These are phyloP conservation scores for Trametes coccinea DNA, from an alignment of 768 basidiomycete genomes.

Conservation along the genomic window DNA sequence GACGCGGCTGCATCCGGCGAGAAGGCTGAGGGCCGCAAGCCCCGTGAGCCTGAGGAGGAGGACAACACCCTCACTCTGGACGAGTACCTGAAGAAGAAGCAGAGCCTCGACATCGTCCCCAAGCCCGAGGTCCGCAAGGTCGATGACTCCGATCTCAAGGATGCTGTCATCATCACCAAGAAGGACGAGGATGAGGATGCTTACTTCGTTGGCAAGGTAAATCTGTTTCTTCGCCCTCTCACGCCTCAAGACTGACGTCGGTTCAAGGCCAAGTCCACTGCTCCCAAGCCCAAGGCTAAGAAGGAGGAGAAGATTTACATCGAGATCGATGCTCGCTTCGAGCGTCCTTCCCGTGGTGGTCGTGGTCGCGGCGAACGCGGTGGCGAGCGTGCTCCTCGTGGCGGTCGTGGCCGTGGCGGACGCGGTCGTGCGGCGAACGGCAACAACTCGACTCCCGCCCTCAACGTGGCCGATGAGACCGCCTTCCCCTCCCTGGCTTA, in stretches of 20 bases:
- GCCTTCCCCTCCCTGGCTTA: slow-evolving; percentile 89
- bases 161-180: slow-evolving; percentile 59
- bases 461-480: slow-evolving; percentile 79
- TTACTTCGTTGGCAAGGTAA: slow-evolving; percentile 91
- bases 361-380: slow-evolving; percentile 47
- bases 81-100: slow-evolving; percentile 85
- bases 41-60: slow-evolving; percentile 74
- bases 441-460: slow-evolving; percentile 36
- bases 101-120: slow-evolving; percentile 58
- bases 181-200: slow-evolving; percentile 67
- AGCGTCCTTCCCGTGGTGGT: slow-evolving; percentile 73
- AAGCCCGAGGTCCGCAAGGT: slow-evolving; percentile 80
- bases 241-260: not conserved
- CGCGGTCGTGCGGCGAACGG: slow-evolving; percentile 46
- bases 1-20: slow-evolving; percentile 37
- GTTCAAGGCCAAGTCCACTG: slow-evolving; percentile 54
- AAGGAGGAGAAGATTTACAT: slow-evolving; percentile 91
- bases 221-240: slow-evolving; percentile 18
- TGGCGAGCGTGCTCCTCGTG: slow-evolving; percentile 43
- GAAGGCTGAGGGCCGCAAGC: slow-evolving; percentile 36
- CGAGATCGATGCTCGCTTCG: slow-evolving; percentile 89
- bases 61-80: slow-evolving; percentile 94
- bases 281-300: slow-evolving; percentile 68
- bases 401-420: slow-evolving; percentile 39
- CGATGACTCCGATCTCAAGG: slow-evolving; percentile 69